phyloP scores from a whole-genome alignment of 139 green algal species.

The Zygnema cylindricum region DNA sequence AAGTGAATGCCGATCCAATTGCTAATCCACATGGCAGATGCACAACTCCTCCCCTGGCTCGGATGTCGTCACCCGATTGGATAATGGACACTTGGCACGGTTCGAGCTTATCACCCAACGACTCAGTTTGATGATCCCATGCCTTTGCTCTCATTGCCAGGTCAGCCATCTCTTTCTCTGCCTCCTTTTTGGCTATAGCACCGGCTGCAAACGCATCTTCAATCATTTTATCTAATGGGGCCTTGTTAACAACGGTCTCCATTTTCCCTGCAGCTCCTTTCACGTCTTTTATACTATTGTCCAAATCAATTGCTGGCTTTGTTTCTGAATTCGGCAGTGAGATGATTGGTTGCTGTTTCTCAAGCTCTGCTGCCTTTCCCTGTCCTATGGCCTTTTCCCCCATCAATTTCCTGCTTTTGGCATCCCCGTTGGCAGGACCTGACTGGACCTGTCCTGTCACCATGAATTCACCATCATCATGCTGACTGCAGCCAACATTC shows the following conservation, averaged over 20 bases:
- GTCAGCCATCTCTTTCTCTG: background rate
- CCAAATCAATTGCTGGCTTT: background rate
- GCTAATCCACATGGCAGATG: conserved; percentile 42
- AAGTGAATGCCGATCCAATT: conserved; percentile 46
- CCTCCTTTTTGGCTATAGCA: background rate
- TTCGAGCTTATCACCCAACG: background rate
- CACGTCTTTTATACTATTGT: background rate
- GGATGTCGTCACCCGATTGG: background rate
- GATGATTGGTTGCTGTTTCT: too few species aligned
- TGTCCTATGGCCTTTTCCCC: too few species aligned
- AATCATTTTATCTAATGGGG: background rate
- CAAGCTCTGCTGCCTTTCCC: too few species aligned
- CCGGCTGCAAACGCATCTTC: conserved; percentile 11
- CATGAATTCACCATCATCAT: too few species aligned
- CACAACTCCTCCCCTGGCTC: background rate
- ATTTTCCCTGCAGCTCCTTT: background rate
- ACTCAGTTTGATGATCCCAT: background rate
- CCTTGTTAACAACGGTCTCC: background rate
- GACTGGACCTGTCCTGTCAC: too few species aligned
- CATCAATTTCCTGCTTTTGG: too few species aligned
- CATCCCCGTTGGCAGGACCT: too few species aligned
- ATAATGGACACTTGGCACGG: background rate
- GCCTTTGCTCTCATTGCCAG: conserved; percentile 4
- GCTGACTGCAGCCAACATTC: too few species aligned
- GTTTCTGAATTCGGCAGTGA: background rate